A percentile compares a stretch with the other conserved stretches of the same genome.
Conservation (phyloP, 352 stramenopile species). For the Globisporangium uncinulatum region DNA sequence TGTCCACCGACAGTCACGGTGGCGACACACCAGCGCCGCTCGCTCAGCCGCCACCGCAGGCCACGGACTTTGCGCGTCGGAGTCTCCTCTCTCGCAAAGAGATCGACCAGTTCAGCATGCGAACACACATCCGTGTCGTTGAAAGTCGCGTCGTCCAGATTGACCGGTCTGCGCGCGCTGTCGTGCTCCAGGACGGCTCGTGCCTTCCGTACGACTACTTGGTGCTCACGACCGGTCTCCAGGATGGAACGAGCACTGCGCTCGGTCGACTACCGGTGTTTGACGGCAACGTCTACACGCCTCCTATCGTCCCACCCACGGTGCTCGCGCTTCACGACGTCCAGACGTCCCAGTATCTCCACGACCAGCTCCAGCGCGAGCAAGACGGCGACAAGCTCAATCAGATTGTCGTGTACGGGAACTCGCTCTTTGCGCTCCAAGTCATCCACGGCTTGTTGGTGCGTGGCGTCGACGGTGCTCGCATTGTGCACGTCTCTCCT, state of each 20-base stretch:
- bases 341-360: conserved; percentile 13
- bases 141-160: conserved; percentile 62
- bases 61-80: conserved; percentile 45
- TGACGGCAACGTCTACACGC: conserved; percentile 27
- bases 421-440: conserved; percentile 56
- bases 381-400: conserved; percentile 9
- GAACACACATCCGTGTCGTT: conserved; percentile 55
- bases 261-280: conserved; percentile 36
- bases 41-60: conserved; percentile 2
- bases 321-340: conserved; percentile 20
- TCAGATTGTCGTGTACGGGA: conserved; percentile 58
- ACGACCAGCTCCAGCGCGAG: conserved; percentile 10
- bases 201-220: conserved; percentile 84
- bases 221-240: conserved; percentile 67
- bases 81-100: conserved; percentile 35
- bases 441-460: conserved; percentile 53
- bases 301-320: conserved; percentile 11
- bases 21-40: neutral
- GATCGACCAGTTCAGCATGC: conserved; percentile 53
- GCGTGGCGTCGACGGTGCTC: conserved; percentile 30
- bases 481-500: conserved; percentile 53
- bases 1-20: neutral
- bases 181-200: conserved; percentile 78
- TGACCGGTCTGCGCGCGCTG: conserved; percentile 54
- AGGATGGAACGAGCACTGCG: conserved; percentile 45